Percentiles rank a stretch among this genome's conserved stretches.
These are phyloP conservation scores for Parathielavia hyrcaniae DNA, from an alignment of 495 filamentous ascomycete species.

Conservation along the genomic window DNA sequence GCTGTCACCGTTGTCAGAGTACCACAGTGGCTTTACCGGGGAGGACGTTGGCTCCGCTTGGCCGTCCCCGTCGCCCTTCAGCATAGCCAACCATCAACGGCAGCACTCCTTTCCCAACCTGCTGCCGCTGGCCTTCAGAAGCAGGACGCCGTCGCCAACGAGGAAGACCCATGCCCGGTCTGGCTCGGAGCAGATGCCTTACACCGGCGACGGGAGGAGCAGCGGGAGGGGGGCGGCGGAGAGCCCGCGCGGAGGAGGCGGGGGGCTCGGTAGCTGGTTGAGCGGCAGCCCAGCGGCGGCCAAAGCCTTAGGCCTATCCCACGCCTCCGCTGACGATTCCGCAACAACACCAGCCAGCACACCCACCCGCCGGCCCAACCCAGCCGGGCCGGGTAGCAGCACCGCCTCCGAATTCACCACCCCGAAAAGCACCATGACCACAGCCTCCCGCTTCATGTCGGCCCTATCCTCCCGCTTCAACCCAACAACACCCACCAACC, in stretches of 20 bases:
- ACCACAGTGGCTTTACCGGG: conserved; percentile 35
- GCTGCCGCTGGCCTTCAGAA: conserved; percentile 30
- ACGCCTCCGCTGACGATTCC: not conserved
- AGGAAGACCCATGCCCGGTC: conserved; percentile 24
- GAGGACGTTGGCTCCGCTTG: conserved; percentile 24
- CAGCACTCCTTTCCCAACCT: conserved; percentile 40
- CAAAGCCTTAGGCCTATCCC: conserved; percentile 19
- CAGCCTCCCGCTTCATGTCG: conserved; percentile 42
- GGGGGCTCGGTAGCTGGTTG: conserved; percentile 34
- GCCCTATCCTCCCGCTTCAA: conserved; percentile 40
- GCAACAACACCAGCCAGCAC: conserved; percentile 29
- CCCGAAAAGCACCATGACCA: conserved; percentile 32
- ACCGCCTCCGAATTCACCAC: conserved; percentile 21
- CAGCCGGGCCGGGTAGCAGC: conserved; percentile 10
- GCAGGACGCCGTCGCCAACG: conserved; percentile 31
- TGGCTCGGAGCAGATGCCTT: conserved; percentile 38
- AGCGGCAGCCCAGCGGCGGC: conserved; percentile 24
- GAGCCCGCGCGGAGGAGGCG: conserved; percentile 21
- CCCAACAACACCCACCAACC: conserved; percentile 20
- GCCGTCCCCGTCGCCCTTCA: conserved; percentile 24
- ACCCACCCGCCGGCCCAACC: conserved; percentile 28
- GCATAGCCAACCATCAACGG: conserved; percentile 32
- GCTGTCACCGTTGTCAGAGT: conserved; percentile 30
- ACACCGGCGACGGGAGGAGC: conserved; percentile 38
- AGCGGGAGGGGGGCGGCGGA: conserved; percentile 20